These are phyloP conservation scores for Medicago lupulina DNA, from an alignment of 306 rosid genomes.

Conservation along the genomic window DNA sequence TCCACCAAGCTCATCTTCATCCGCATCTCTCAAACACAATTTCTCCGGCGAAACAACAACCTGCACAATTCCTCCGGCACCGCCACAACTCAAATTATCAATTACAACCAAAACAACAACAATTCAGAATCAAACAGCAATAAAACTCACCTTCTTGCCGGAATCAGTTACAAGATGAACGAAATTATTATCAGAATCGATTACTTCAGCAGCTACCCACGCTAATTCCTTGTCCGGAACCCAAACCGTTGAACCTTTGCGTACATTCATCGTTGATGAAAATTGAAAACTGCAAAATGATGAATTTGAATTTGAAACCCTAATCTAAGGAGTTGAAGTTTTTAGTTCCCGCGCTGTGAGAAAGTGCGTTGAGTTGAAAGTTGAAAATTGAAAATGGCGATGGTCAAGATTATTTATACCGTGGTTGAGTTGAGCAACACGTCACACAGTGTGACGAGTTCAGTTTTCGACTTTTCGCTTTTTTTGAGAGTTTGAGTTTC, in stretches of 20 bases:
- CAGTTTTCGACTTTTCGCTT: not conserved
- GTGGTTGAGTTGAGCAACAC: constrained; percentile 58
- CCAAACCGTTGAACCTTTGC: constrained; percentile 93
- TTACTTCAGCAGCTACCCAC: constrained; percentile 80
- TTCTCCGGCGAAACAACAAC: constrained; percentile 61
- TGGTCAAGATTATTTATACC: constrained; percentile 43
- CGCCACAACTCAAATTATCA: not conserved
- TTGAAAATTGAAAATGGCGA: constrained; percentile 53
- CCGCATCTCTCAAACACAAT: constrained; percentile 80
- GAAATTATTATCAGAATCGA: constrained; percentile 55
- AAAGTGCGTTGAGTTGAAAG: constrained; percentile 29
- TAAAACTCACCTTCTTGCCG: constrained; percentile 74
- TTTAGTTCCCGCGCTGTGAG: constrained; percentile 87
- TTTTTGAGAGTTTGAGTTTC: not conserved
- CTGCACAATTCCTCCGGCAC: constrained; percentile 68
- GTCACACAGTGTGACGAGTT: not conserved
- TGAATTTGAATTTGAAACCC: constrained; percentile 53
- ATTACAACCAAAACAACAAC: not conserved
- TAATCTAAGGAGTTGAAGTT: constrained; percentile 43
- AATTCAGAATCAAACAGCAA: not conserved
- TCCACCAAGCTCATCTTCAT: constrained; percentile 96
- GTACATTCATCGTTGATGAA: constrained; percentile 62
- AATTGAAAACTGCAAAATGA: constrained; percentile 4
- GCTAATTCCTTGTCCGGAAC: constrained; percentile 68
- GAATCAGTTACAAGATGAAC: constrained; percentile 54